Percentiles rank a stretch among this genome's conserved stretches.
Conservation (phyloP, 108 stramenopile species). For the Halocafeteria seosinensis region DNA sequence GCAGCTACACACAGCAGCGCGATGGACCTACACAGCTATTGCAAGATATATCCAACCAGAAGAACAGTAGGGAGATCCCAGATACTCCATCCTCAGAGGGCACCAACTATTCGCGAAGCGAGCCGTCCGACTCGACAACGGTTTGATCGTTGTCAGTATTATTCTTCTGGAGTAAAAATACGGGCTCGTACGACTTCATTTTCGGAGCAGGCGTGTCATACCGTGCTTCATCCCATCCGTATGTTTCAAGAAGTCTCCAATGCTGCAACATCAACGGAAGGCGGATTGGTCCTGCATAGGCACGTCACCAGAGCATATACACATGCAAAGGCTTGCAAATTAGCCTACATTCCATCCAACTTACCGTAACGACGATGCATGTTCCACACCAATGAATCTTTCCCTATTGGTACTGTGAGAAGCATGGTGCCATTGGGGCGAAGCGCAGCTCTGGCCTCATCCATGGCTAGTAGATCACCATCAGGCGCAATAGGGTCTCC, state of each 20-base stretch:
- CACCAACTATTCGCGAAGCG: too few relatives aligned
- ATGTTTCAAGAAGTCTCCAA: conserved; percentile 2
- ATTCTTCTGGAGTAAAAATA: background rate
- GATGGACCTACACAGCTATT: too few relatives aligned
- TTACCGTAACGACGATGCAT: conserved; percentile 18
- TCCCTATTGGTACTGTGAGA: conserved; percentile 18
- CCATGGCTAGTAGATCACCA: conserved; percentile 22
- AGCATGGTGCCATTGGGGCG: background rate
- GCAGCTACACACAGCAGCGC: too few relatives aligned
- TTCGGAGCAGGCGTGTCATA: background rate
- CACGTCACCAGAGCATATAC: too few relatives aligned
- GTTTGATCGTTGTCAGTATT: too few relatives aligned
- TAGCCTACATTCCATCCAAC: too few relatives aligned
- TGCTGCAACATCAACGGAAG: conserved; percentile 14
- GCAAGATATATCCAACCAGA: too few relatives aligned
- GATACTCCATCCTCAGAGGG: too few relatives aligned
- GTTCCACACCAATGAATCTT: conserved; percentile 18
- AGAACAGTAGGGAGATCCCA: too few relatives aligned
- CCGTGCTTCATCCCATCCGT: background rate
- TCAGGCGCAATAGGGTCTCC: conserved; percentile 24
- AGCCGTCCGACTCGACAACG: too few relatives aligned
- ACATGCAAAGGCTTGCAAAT: too few relatives aligned
- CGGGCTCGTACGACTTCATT: background rate
- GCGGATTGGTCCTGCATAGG: background rate
- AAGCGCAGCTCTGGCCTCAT: background rate